Conservation (phyloP, 1,139 yeast species). For the Nakaseomyces sp. region DNA sequence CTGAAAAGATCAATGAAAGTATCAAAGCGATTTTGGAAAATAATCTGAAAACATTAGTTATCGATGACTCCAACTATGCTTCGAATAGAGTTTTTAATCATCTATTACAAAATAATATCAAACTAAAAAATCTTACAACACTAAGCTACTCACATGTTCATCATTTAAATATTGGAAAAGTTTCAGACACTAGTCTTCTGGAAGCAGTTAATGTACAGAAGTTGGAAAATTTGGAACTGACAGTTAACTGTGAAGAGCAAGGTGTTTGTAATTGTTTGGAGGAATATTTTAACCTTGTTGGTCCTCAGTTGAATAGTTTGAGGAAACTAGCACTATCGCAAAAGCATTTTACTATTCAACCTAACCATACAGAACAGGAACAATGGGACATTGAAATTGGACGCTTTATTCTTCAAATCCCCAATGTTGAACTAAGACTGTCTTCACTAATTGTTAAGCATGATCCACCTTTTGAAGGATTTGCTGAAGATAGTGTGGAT, state of each 20-base stretch:
- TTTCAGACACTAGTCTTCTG: slow-evolving; percentile 18
- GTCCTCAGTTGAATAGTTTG: slow-evolving; percentile 29
- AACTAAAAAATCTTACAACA: slow-evolving; percentile 15
- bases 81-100: slow-evolving; percentile 31
- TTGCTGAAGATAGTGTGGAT: slow-evolving; percentile 51
- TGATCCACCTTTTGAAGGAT: slow-evolving; percentile 42
- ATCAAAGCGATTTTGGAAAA: slow-evolving; percentile 3
- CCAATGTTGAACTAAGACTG: slow-evolving; percentile 29
- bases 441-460: slow-evolving; percentile 42
- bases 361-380: slow-evolving; percentile 46
- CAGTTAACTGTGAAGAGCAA: slow-evolving; percentile 40
- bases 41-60: slow-evolving; percentile 15
- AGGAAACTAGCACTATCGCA: slow-evolving; percentile 42
- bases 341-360: slow-evolving; percentile 32
- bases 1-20: slow-evolving; percentile 3
- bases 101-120: slow-evolving; percentile 19
- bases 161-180: slow-evolving; percentile 34
- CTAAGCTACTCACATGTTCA: slow-evolving; percentile 38
- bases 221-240: slow-evolving; percentile 35
- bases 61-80: slow-evolving; percentile 33
- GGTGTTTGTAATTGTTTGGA: slow-evolving; percentile 40
- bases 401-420: slow-evolving; percentile 37
- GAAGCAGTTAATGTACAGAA: slow-evolving; percentile 28
- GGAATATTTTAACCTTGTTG: slow-evolving; percentile 33
- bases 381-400: slow-evolving; percentile 46